Conservation (phyloP, 2,329 filamentous ascomycete species). For the Ophiostoma novo-ulmi region DNA sequence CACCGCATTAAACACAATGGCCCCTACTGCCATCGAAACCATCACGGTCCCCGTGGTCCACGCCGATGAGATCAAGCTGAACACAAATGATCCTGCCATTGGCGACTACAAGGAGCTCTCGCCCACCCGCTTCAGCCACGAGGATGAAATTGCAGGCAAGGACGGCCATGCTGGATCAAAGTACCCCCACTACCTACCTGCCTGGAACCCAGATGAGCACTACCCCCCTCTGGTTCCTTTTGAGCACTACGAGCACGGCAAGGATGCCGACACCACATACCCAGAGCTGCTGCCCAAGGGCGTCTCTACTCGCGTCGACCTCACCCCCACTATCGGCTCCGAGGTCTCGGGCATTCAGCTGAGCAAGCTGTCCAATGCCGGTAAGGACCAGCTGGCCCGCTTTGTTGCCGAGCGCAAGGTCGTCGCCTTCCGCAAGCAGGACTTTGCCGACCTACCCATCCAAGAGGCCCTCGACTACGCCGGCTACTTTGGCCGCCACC, state of each 20-base stretch:
- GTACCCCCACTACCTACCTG: constrained; percentile 62
- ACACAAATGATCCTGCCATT: constrained; percentile 36
- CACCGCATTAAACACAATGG: constrained; percentile 18
- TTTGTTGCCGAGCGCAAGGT: constrained; percentile 66
- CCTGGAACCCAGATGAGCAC: constrained; percentile 54
- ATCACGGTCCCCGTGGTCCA: constrained; percentile 27
- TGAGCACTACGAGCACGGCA: constrained; percentile 64
- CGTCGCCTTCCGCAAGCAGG: constrained; percentile 65
- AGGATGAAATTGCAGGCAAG: constrained; percentile 27
- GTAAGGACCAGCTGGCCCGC: constrained; percentile 64
- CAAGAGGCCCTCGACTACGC: constrained; percentile 59
- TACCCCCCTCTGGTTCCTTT: constrained; percentile 60
- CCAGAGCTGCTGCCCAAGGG: constrained; percentile 54
- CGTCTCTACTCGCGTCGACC: constrained; percentile 44
- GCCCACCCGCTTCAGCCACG: constrained; percentile 23
- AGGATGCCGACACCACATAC: constrained; percentile 60
- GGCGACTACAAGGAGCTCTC: constrained; percentile 30
- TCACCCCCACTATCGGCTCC: constrained; percentile 64
- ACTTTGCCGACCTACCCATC: constrained; percentile 60
- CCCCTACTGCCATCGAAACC: constrained; percentile 27
- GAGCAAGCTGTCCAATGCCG: constrained; percentile 55
- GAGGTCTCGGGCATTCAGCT: constrained; percentile 65
- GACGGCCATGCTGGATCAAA: constrained; percentile 26
- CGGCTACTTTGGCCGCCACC: constrained; percentile 56
- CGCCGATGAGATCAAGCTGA: constrained; percentile 30